Evolutionary conservation across 2,329 filamentous ascomycete genomes (phyloP), one percentile per base, ranked within the genome.

Genomic region (Ilyonectria destructans): DNA sequence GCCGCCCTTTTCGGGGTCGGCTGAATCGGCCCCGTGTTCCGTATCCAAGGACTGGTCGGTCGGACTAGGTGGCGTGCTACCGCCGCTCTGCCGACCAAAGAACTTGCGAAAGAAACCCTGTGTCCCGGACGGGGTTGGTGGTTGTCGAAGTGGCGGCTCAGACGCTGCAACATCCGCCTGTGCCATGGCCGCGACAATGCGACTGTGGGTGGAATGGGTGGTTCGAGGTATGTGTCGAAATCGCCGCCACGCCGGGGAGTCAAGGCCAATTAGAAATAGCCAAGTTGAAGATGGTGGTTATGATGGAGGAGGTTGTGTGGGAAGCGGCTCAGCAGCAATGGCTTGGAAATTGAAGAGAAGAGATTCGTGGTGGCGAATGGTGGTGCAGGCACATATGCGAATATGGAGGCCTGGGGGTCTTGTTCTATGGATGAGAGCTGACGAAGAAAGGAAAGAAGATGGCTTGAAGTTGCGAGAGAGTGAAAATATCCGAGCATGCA

Each of bases 21-120:
- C 76, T 52, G 67, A 43, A 33, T 71, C 67, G 19, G 59, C 21
- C 37, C 60, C 58, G 61, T 64, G 84, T 75, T 89, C 85, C 73
- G 61, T 56, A 35, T 69, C 43, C 52, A 56, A 63, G 15, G 58
- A 58, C 61, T 69, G 69, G 26, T 77, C 67, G 23, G 62, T 48
- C 55, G 67, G 62, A 35, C 60, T 59, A 6, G 73, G 58, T 2
- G 67, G 54, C 17, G 65, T 33, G 54, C 54, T 70, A 21, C 58
- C 60, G 51, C 62, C 68, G 68, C 48, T 70, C 48, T 71, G 71
- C 35, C 71, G 75, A 55, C 74, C 70, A 64, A 80, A 74, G 17
- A 79, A 72, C 60, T 76, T 78, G 55, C 74, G 76, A 51, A 79
- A 69, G 49, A 79, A 77, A 46, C 73, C 69, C 29, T 73, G 73